These are phyloP conservation scores for Terfezia claveryi DNA, from an alignment of 495 filamentous ascomycete genomes.

Conservation along the genomic window DNA sequence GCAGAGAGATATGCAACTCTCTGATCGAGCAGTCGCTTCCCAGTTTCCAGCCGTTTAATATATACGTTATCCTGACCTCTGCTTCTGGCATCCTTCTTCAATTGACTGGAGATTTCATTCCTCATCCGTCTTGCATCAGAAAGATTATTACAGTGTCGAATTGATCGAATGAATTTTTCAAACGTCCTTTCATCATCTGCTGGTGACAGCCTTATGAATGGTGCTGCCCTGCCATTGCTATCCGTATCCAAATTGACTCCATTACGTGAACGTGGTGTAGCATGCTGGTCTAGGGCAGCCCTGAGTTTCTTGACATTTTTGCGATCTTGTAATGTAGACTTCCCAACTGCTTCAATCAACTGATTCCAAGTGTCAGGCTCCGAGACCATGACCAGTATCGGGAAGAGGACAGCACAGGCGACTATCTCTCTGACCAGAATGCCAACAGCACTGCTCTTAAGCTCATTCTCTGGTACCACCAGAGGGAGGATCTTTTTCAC, in stretches of 20 bases:
- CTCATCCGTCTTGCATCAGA: slow-evolving; percentile 82
- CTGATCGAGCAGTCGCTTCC: slow-evolving; percentile 74
- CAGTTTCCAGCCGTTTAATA: slow-evolving; percentile 69
- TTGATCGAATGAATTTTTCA: slow-evolving; percentile 79
- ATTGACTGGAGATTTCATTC: slow-evolving; percentile 76
- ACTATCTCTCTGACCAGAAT: slow-evolving; percentile 71
- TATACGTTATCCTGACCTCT: slow-evolving; percentile 67
- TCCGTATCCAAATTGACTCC: neutral
- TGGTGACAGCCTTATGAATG: slow-evolving; percentile 25
- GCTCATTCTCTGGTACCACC: slow-evolving; percentile 48
- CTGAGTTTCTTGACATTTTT: slow-evolving; percentile 87
- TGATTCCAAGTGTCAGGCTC: slow-evolving; percentile 98
- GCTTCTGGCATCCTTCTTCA: slow-evolving; percentile 63
- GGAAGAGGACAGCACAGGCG: slow-evolving; percentile 50
- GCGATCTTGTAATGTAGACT: slow-evolving; percentile 71
- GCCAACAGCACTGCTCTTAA: slow-evolving; percentile 55
- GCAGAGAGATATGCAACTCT: slow-evolving; percentile 64
- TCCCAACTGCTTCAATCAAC: slow-evolving; percentile 61
- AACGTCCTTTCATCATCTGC: slow-evolving; percentile 74
- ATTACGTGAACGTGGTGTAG: slow-evolving; percentile 33
- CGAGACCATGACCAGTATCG: slow-evolving; percentile 45
- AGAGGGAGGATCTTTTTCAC: slow-evolving; percentile 48
- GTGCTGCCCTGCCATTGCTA: neutral
- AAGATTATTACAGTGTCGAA: slow-evolving; percentile 72
- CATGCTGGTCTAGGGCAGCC: slow-evolving; percentile 85